A percentile compares a stretch with the other conserved stretches of the same genome.
These are phyloP conservation scores for Coffea humblotiana DNA, from an alignment of 305 asterid species.

Conservation along the genomic window DNA sequence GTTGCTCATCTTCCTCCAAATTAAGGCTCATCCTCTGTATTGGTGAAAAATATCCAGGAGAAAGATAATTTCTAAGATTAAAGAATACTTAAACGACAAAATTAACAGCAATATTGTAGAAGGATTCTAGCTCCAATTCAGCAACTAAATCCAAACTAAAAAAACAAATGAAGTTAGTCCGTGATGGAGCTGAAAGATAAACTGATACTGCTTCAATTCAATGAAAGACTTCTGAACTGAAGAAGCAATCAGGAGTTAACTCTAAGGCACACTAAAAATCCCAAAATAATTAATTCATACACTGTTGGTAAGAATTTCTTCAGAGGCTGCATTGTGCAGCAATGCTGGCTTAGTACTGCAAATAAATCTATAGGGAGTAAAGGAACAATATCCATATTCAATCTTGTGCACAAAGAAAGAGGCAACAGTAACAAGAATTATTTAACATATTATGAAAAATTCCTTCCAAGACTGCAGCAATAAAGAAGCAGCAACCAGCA, in stretches of 20 bases:
- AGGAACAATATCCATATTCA: background rate
- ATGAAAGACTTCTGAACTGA: background rate
- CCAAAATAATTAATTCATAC: background rate
- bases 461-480: background rate
- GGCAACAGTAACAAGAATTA: background rate
- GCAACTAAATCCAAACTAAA: background rate
- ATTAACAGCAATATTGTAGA: background rate
- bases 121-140: background rate
- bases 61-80: background rate
- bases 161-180: background rate
- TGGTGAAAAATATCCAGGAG: slow-evolving; percentile 8
- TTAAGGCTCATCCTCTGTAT: slow-evolving; percentile 54
- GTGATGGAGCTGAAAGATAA: background rate
- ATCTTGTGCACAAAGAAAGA: background rate
- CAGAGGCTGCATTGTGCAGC: background rate
- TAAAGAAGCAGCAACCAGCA: background rate
- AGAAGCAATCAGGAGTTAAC: background rate
- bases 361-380: background rate
- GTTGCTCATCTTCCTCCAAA: slow-evolving; percentile 87
- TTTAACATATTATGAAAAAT: background rate
- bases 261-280: background rate
- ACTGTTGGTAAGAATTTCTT: background rate
- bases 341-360: background rate
- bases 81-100: background rate
- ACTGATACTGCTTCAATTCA: background rate